Conservation (phyloP, 2,329 filamentous ascomycete genomes). For the Ophiostoma perfectum region DNA sequence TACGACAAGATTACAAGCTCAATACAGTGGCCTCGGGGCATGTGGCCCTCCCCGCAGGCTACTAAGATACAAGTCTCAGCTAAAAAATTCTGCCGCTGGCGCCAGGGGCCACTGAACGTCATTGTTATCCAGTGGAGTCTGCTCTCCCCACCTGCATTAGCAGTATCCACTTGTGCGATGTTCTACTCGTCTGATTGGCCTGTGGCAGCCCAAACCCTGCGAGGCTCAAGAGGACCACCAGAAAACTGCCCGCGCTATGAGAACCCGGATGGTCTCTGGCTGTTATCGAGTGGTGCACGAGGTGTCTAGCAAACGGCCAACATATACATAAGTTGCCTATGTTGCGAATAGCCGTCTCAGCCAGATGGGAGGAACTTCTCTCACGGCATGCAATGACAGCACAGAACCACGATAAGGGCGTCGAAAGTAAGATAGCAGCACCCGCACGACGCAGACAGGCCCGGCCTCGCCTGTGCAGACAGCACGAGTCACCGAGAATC, state of each 20-base stretch:
- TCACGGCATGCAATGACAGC: not conserved
- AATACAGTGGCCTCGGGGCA: not conserved
- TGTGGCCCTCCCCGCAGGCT: not conserved
- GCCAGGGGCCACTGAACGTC: conserved; percentile 15
- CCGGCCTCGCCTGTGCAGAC: not conserved
- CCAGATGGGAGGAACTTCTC: not conserved
- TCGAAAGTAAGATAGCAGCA: not conserved
- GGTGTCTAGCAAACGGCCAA: not conserved
- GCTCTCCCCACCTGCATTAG: conserved; percentile 18
- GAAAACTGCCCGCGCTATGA: conserved; percentile 20
- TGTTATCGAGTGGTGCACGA: not conserved
- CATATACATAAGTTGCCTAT: not conserved
- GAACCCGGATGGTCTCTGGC: conserved; percentile 29
- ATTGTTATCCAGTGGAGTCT: conserved; percentile 14
- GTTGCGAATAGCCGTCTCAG: not conserved
- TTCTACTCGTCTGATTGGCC: conserved; percentile 13
- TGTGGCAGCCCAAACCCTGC: conserved; percentile 7
- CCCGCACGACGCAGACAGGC: no score
- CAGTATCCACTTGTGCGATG: conserved; percentile 1
- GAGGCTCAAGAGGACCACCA: conserved; percentile 19
- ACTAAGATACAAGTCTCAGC: not conserved
- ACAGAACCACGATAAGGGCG: not conserved
- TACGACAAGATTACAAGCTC: no score
- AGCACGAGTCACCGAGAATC: not conserved
- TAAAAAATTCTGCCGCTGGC: conserved; percentile 15